Base-by-base conservation (phyloP, 805 yeast genomes). In the Candida qinlingensis region DNA sequence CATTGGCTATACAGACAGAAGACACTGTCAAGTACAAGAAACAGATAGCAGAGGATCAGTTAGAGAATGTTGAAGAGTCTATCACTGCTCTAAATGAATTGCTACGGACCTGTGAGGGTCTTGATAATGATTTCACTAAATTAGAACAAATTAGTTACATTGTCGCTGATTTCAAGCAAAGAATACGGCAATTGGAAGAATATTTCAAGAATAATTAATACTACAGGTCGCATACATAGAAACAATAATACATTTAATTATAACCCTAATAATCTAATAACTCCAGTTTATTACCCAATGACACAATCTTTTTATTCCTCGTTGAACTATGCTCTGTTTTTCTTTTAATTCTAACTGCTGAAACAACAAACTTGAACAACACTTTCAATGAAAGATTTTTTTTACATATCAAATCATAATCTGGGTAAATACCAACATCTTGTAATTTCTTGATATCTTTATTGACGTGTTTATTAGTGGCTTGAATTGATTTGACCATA, bases 91-190 rank as follows among this genome's bases (percentile, higher is more conserved):
- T 77, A 7, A 74, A 75, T 39, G 49, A 50, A 4, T 42, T 78
- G n/a, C 51, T 79, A 19, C 54, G 53, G 5, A 62, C 70, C 44
- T 80, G 87, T 57, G 70, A 72, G 33, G 75, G 72, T 3, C 55
- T 83, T 29, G 85, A 82, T 50, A 54, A 57, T 45, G 79, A 77
- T 41, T 75, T 79, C 47, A 51, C 68, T 57, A 79, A 77, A 51
- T 53, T 80, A 37, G 74, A 75, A 46, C 82, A 78, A 52, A 65
- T 80, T 43, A 67, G 61, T 38, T 44, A 53, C 53, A 70, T 71
- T 47, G 73, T 74, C 6, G 52, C 54, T 2, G 79, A 71, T 34
- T 76, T 76, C 52, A 69, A 68, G 43, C 43, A 50, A 6, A 55
- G 80, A 44, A 51, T 75, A n/a, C 42, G 44, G 29, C 37, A 46